These are phyloP conservation scores for Manihot esculenta DNA, from an alignment of 441 rosid species.

Conservation along the genomic window DNA sequence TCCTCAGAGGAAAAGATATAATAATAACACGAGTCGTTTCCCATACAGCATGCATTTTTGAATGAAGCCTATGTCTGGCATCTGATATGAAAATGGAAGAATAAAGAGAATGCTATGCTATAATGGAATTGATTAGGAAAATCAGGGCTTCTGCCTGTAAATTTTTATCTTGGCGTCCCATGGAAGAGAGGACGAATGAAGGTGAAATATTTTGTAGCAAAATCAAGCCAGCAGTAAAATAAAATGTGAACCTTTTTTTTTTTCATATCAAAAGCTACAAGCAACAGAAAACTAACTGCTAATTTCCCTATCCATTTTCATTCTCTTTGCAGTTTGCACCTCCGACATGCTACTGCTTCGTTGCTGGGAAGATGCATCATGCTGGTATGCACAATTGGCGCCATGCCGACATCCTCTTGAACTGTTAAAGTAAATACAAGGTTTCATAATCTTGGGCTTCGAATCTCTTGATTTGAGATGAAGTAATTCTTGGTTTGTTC, in stretches of 20 bases:
- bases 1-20: too few relatives aligned
- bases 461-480: slow-evolving; percentile 54
- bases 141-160: not conserved
- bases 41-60: too few relatives aligned
- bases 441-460: slow-evolving; percentile 81
- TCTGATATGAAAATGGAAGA: not conserved
- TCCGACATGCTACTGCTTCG: slow-evolving; percentile 47
- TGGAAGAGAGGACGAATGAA: not conserved
- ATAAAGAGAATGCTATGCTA: not conserved
- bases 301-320: slow-evolving; percentile 90
- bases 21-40: too few relatives aligned
- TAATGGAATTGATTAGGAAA: not conserved
- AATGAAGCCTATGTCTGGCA: not conserved
- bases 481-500: slow-evolving; percentile 49
- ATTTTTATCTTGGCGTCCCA: not conserved
- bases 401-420: slow-evolving; percentile 93
- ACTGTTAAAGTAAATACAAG: slow-evolving; percentile 85
- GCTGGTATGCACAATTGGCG: slow-evolving; percentile 78
- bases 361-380: slow-evolving; percentile 60
- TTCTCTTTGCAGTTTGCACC: slow-evolving; percentile 60
- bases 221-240: slow-evolving; percentile 29
- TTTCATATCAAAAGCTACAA: slow-evolving; percentile 21
- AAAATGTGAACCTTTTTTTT: slow-evolving; percentile 23
- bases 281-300: slow-evolving; percentile 39
- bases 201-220: slow-evolving; percentile 29